Percentiles rank a stretch among this genome's conserved stretches.
Conservation (phyloP, 2,329 filamentous ascomycete species). For the Thielaviopsis musarum region DNA sequence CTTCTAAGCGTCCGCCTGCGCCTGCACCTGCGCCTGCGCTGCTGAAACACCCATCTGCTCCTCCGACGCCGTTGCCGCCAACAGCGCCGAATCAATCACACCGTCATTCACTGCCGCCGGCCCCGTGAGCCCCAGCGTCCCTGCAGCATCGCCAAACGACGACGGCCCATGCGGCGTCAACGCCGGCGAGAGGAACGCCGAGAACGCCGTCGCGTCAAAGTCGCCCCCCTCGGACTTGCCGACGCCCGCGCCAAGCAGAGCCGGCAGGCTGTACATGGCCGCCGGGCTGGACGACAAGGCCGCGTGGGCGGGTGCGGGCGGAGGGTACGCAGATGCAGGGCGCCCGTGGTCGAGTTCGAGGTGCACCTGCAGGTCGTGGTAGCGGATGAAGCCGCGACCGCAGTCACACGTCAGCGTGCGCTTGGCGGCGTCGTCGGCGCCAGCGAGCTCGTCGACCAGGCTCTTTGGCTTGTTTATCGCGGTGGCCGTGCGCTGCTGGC, state of each 20-base stretch:
- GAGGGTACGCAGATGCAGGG: too few species aligned
- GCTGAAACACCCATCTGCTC: too few species aligned
- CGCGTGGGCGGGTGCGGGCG: too few species aligned
- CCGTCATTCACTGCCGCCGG: too few species aligned
- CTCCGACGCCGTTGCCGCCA: too few species aligned
- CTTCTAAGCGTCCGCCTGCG: neutral
- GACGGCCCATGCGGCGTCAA: neutral
- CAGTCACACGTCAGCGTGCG: slow-evolving; percentile 32
- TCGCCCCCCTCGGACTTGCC: neutral
- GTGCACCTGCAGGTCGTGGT: slow-evolving; percentile 33
- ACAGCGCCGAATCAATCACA: too few species aligned
- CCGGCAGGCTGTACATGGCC: too few species aligned
- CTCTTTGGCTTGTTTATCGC: slow-evolving; percentile 14
- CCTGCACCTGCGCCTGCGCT: too few species aligned
- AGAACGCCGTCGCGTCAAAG: neutral
- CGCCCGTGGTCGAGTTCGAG: slow-evolving; percentile 19
- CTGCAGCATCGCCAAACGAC: neutral
- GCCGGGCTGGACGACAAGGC: too few species aligned
- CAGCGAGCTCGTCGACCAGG: slow-evolving; percentile 27
- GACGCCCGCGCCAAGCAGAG: too few species aligned
- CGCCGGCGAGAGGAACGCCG: neutral
- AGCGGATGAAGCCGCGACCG: slow-evolving; percentile 29
- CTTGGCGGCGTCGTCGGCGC: slow-evolving; percentile 24
- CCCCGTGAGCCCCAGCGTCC: neutral
- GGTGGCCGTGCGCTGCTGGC: slow-evolving; percentile 27